Base-by-base conservation (phyloP, 1,284 basidiomycete genomes). In the Clitocybe nebularis region DNA sequence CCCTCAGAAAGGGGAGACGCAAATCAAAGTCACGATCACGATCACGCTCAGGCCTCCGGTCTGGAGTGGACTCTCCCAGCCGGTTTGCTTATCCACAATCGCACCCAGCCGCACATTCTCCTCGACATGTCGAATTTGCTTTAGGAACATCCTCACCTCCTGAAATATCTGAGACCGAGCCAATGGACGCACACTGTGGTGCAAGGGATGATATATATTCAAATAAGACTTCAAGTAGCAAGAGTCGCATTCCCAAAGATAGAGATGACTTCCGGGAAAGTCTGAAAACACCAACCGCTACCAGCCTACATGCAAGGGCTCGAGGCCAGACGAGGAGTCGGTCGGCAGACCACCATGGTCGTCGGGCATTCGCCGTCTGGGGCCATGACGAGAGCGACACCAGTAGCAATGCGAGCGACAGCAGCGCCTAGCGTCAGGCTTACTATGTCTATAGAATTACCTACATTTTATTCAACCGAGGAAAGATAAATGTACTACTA, bases 331-430 rank as follows among this genome's bases (percentile, higher is more conserved):
- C 66, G 39, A 56, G 63, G 28, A 64, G 60, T 41, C 48, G 48
- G 36, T 66, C 65, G 19, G 61, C 57, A 23, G 71, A 73, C 19
- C 60, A 68, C 36, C 67, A 69, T 36, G 69, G 72, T 29, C 74
- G 71, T 36, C 66, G 79, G 20, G 84, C 86, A 26, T 89, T 90
- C 54, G 83, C 85, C 41, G 87, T 87, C 13, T 87, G 81, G 79
- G 89, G 88, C 1, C 83, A 88, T 36, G 90, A 93, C 58, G 90
- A 93, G 61, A 91, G 86, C 43, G 90, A 92, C 54, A n/a, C n/a
- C n/a, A n/a, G n/a, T n/a, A 88, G 84, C 55, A 83, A 81, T 53
- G 72, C 84, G 13, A 89, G 85, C 49, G 85, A 88, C 54, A 81
- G 73, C 47, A 84, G 87, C 48, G 41, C 48, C 4, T 45, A 24